Evolutionary conservation across 2,329 filamentous ascomycete genomes (phyloP).

Genomic region (Pseudogymnoascus sp.): DNA sequence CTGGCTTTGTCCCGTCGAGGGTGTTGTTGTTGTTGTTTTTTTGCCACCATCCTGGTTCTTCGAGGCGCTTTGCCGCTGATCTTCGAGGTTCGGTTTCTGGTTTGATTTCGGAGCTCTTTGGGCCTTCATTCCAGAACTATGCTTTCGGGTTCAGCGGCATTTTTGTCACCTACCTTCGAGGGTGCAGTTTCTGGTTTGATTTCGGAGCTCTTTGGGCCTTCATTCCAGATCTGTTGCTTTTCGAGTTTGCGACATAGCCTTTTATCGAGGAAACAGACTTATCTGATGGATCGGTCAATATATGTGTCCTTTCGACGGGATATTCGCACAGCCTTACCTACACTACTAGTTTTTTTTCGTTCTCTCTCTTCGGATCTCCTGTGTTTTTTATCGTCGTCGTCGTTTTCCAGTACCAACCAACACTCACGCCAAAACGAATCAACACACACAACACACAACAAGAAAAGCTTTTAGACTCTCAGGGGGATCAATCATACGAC

Average conservation of each 20-base stretch:
- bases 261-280: background rate
- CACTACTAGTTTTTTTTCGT: background rate
- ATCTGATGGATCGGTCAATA: background rate
- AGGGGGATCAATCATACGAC: background rate
- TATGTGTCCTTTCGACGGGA: background rate
- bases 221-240: background rate
- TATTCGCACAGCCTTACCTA: background rate
- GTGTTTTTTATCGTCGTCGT: background rate
- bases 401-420: background rate
- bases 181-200: constrained; percentile 5
- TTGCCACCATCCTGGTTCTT: background rate
- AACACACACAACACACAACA: background rate
- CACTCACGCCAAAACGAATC: background rate
- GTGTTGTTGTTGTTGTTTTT: constrained; percentile 7
- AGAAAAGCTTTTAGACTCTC: background rate
- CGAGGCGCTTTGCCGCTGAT: too few relatives aligned
- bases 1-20: constrained; percentile 10
- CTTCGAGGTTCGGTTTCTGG: too few relatives aligned
- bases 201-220: background rate
- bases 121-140: too few relatives aligned
- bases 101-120: too few relatives aligned
- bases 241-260: background rate
- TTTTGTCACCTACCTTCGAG: too few relatives aligned
- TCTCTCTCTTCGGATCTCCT: background rate
- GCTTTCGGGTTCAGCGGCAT: too few relatives aligned